A percentile compares a stretch with the other conserved stretches of the same genome.
phyloP scores from a whole-genome alignment of 2,329 filamentous ascomycete genomes.

The Raffaelea deltoideospora region DNA sequence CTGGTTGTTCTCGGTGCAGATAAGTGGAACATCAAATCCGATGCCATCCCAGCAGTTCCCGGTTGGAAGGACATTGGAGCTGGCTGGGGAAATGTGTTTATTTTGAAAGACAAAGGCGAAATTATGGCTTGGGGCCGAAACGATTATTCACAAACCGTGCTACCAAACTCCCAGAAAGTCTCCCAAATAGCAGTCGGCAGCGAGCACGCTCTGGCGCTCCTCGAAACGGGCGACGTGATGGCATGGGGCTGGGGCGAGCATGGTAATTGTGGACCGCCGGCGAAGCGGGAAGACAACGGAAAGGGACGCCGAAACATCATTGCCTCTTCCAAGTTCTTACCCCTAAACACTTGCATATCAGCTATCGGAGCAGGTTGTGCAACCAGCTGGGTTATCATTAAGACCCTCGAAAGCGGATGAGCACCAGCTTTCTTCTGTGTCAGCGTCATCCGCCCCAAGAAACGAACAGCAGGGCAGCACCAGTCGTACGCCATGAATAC shows the following conservation, averaged over 20 bases:
- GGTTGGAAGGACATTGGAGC: constrained; percentile 57
- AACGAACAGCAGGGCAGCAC: too few relatives aligned
- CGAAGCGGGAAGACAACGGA: constrained; percentile 41
- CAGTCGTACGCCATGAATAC: too few relatives aligned
- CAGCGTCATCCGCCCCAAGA: too few relatives aligned
- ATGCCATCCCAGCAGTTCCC: constrained; percentile 34
- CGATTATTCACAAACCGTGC: constrained; percentile 69
- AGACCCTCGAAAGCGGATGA: too few relatives aligned
- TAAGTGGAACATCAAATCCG: constrained; percentile 52
- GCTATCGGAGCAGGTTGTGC: constrained; percentile 74
- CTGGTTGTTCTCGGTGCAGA: constrained; percentile 57
- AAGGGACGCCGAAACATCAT: constrained; percentile 56
- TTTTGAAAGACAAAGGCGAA: constrained; percentile 44
- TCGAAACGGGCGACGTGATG: constrained; percentile 49
- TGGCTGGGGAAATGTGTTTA: constrained; percentile 70
- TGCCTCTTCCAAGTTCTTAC: constrained; percentile 38
- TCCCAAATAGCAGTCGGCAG: constrained; percentile 65
- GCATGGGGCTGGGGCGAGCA: constrained; percentile 97
- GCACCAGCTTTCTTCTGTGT: too few relatives aligned
- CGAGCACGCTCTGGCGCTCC: constrained; percentile 71
- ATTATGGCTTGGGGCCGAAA: constrained; percentile 68
- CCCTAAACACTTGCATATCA: constrained; percentile 34
- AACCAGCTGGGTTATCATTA: constrained; percentile 56
- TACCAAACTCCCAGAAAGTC: constrained; percentile 39
- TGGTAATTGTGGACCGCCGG: constrained; percentile 68